A percentile compares a stretch with the other conserved stretches of the same genome.
These are phyloP conservation scores for Colletotrichum trifolii DNA, from an alignment of 2,329 filamentous ascomycete genomes.

Conservation along the genomic window DNA sequence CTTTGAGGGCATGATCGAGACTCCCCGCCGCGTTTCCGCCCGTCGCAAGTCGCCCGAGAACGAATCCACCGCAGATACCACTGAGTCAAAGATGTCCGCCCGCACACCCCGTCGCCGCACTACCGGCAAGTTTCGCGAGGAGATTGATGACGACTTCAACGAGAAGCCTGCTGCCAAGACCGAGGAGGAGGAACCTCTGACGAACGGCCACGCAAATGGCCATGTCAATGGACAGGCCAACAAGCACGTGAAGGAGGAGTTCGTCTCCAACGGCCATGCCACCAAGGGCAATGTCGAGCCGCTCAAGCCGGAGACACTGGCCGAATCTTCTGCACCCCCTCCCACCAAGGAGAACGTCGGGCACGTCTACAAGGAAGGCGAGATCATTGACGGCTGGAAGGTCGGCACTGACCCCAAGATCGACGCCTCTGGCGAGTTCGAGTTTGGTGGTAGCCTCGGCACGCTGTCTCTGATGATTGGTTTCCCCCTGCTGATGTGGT, in stretches of 20 bases:
- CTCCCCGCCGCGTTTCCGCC: constrained; percentile 58
- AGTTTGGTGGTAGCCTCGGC: constrained; percentile 85
- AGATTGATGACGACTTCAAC: constrained; percentile 54
- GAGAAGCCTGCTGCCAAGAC: constrained; percentile 45
- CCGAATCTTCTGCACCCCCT: constrained; percentile 20
- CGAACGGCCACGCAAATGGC: constrained; percentile 45
- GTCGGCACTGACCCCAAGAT: constrained; percentile 70
- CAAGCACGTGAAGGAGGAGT: constrained; percentile 42
- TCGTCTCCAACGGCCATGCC: constrained; percentile 34
- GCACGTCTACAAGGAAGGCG: constrained; percentile 36
- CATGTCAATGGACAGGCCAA: constrained; percentile 38
- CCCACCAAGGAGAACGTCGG: constrained; percentile 17
- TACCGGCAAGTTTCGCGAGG: constrained; percentile 61
- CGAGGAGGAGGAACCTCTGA: constrained; percentile 12
- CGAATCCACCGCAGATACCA: constrained; percentile 26
- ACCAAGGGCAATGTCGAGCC: constrained; percentile 36
- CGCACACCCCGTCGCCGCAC: constrained; percentile 57
- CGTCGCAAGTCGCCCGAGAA: constrained; percentile 60
- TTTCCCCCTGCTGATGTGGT: constrained; percentile 91
- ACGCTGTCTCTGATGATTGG: constrained; percentile 84
- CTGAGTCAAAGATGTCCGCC: constrained; percentile 36
- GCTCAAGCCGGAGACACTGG: constrained; percentile 4
- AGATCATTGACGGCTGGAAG: constrained; percentile 66
- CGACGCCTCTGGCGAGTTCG: constrained; percentile 73
- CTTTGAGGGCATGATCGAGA: constrained; percentile 71